Evolutionary conservation across 306 rosid species (phyloP).

Genomic region (Datisca glomerata): DNA sequence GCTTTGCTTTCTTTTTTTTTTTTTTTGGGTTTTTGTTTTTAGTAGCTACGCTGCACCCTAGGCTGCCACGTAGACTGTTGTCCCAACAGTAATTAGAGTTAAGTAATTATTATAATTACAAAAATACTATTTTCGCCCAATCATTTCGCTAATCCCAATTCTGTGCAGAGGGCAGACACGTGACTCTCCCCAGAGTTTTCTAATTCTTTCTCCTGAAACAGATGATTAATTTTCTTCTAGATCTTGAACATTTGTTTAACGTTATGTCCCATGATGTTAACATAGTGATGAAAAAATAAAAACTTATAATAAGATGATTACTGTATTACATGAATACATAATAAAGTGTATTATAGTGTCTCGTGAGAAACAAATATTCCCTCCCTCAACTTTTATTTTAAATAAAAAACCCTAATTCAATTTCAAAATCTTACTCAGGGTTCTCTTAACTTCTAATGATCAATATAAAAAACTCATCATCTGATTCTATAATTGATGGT

Average conservation of each 20-base stretch:
- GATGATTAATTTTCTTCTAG: neutral
- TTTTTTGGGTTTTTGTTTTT: conserved; percentile 12
- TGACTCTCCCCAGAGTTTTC: neutral
- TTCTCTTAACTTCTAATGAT: too few species aligned
- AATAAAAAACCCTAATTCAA: too few species aligned
- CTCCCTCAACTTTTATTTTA: too few species aligned
- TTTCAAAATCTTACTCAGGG: too few species aligned
- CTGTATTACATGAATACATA: too few species aligned
- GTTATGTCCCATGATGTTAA: too few species aligned
- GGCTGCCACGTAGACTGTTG: conserved; percentile 67
- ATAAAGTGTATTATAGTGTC: too few species aligned
- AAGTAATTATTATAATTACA: neutral
- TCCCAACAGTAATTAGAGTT: conserved; percentile 33
- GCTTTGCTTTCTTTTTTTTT: too few species aligned
- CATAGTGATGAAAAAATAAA: too few species aligned
- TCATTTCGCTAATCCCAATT: neutral
- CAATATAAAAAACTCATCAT: neutral
- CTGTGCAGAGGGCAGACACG: neutral
- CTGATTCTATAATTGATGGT: conserved; percentile 1
- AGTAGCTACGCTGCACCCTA: conserved; percentile 64
- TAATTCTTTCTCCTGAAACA: neutral
- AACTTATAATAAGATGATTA: too few species aligned
- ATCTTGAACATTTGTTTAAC: too few species aligned
- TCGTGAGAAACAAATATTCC: too few species aligned
- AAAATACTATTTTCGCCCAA: neutral